Evolutionary conservation across 345 rosid species (phyloP).

Genomic region (Capsella bursapastoris): DNA sequence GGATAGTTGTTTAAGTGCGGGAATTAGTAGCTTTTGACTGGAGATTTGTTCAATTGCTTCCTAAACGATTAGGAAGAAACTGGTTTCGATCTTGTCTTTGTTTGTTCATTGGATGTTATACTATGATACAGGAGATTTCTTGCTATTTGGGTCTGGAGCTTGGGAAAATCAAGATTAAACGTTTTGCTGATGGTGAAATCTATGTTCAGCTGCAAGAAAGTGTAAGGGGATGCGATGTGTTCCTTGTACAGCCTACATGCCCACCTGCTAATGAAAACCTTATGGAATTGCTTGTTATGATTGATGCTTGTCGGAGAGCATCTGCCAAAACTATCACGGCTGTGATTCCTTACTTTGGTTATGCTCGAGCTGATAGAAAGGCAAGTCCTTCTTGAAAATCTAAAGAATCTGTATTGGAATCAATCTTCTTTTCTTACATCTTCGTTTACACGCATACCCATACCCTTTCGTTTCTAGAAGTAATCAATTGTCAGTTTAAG

Average conservation of each 20-base stretch:
- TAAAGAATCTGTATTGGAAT: not conserved
- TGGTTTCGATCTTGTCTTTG: not conserved
- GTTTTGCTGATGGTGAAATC: conserved; percentile 97
- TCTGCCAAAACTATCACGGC: conserved; percentile 93
- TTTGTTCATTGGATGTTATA: conserved; percentile 10
- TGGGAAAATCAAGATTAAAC: conserved; percentile 86
- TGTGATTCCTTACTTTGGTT: conserved; percentile 96
- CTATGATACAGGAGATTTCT: conserved; percentile 73
- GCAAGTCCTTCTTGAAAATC: conserved; percentile 43
- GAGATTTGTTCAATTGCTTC: not conserved
- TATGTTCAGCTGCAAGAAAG: conserved; percentile 97
- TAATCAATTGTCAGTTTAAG: not conserved
- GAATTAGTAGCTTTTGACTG: not conserved
- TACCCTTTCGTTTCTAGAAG: not conserved
- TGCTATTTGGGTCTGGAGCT: conserved; percentile 96
- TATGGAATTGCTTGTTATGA: conserved; percentile 95
- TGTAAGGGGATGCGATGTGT: conserved; percentile 99
- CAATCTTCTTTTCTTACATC: not conserved
- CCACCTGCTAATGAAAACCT: conserved; percentile 99
- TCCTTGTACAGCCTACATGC: conserved; percentile 92
- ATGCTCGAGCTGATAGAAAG: conserved; percentile 98
- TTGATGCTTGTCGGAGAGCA: conserved; percentile 97
- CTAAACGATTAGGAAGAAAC: not conserved
- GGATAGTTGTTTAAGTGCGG: not conserved
- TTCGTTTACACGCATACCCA: not conserved